Conservation (phyloP, 371 early-diverging fungal species). For the Fennellomyces sp. region DNA sequence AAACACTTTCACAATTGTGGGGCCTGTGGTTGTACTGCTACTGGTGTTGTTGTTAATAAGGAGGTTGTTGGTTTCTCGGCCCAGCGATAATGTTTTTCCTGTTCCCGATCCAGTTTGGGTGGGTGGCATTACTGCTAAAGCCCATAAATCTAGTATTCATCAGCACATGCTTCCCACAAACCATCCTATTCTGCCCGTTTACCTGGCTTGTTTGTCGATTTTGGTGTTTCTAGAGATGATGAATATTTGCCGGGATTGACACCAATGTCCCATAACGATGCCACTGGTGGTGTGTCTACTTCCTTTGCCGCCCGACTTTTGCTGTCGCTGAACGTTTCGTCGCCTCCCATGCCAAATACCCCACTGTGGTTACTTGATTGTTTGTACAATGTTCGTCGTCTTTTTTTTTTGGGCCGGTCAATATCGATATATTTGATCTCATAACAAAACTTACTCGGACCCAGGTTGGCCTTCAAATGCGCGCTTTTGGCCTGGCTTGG, state of each 20-base stretch:
- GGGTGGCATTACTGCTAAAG: neutral
- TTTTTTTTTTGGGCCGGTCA: neutral
- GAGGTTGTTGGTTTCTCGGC: neutral
- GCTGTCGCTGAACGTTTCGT: conserved; percentile 19
- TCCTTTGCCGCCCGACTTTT: conserved; percentile 15
- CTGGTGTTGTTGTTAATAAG: neutral
- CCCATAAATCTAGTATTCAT: neutral
- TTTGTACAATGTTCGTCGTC: conserved; percentile 8
- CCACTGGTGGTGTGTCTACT: conserved; percentile 22
- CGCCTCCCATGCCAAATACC: conserved; percentile 14
- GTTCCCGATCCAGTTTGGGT: neutral
- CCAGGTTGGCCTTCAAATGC: neutral
- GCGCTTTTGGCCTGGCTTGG: neutral
- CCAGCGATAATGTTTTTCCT: neutral
- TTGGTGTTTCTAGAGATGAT: neutral
- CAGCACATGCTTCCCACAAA: neutral
- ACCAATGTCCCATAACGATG: conserved; percentile 32
- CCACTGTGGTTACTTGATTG: conserved; percentile 13
- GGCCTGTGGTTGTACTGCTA: neutral
- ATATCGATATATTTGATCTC: neutral
- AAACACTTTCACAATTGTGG: conserved; percentile 33
- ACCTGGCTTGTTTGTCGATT: neutral
- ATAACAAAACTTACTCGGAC: neutral
- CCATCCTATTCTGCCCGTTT: neutral
- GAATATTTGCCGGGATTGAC: conserved; percentile 19